Evolutionary conservation across 2,329 filamentous ascomycete species (phyloP).

Genomic region (Xylaria digitata): DNA sequence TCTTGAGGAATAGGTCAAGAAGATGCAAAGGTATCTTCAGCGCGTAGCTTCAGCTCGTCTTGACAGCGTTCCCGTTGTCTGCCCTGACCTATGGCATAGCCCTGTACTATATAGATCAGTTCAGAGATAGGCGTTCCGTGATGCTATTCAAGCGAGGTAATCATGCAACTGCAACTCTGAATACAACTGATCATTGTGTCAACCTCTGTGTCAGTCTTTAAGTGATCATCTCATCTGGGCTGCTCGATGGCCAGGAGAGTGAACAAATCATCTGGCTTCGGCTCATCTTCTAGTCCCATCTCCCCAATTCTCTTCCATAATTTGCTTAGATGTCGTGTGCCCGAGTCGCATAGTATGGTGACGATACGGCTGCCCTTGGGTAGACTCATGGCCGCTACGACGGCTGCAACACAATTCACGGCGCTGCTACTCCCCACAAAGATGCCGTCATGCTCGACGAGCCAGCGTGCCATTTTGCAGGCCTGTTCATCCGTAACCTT

Average conservation of each 20-base stretch:
- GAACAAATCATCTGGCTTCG: constrained; percentile 60
- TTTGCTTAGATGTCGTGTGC: constrained; percentile 84
- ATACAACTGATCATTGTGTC: constrained; percentile 28
- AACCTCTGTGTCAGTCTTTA: constrained; percentile 3
- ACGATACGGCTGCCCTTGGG: constrained; percentile 74
- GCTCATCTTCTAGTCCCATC: constrained; percentile 72
- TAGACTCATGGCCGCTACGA: constrained; percentile 73
- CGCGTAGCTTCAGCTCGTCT: constrained; percentile 25
- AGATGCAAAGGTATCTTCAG: constrained; percentile 30
- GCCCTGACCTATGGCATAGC: constrained; percentile 15
- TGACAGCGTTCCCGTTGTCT: constrained; percentile 13
- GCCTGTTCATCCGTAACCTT: constrained; percentile 90
- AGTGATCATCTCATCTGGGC: constrained; percentile 33
- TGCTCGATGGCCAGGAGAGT: constrained; percentile 60
- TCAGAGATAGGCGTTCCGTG: constrained; percentile 20
- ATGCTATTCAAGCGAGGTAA: constrained; percentile 17
- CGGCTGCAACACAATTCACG: constrained; percentile 92
- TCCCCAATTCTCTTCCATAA: constrained; percentile 82
- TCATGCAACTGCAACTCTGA: constrained; percentile 20
- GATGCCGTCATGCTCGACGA: constrained; percentile 94
- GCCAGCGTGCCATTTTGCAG: constrained; percentile 91
- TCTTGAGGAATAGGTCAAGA: constrained; percentile 14
- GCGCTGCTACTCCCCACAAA: constrained; percentile 95
- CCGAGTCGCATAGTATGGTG: constrained; percentile 88
- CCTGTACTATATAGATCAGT: constrained; percentile 39